These are phyloP conservation scores for Hymenoscyphus repandus DNA, from an alignment of 2,329 filamentous ascomycete species.

Conservation along the genomic window DNA sequence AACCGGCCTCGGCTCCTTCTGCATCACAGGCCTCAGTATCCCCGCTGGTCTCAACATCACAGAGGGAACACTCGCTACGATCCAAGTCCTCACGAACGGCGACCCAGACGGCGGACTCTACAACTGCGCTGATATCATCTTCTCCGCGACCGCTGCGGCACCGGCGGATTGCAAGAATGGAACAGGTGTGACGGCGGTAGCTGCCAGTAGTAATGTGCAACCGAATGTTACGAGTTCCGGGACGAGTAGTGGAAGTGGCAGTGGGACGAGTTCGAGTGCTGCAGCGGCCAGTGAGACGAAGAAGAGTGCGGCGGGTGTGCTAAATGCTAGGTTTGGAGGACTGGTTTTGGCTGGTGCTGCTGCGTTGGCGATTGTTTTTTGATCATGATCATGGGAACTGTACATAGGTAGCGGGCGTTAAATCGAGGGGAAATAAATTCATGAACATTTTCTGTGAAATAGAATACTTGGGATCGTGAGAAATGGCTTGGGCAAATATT, in stretches of 20 bases:
- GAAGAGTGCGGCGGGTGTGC: neutral
- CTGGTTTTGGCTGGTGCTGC: slow-evolving; percentile 6
- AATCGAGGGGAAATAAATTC: too few relatives aligned
- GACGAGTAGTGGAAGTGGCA: neutral
- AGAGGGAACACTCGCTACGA: slow-evolving; percentile 59
- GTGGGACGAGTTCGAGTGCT: slow-evolving; percentile 1
- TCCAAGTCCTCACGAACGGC: slow-evolving; percentile 66
- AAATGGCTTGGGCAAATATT: too few relatives aligned
- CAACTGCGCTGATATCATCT: slow-evolving; percentile 71
- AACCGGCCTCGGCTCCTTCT: slow-evolving; percentile 51
- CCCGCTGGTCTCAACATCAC: slow-evolving; percentile 41
- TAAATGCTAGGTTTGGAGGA: neutral
- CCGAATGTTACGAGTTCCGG: slow-evolving; percentile 13
- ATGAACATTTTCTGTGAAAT: too few relatives aligned
- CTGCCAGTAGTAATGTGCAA: slow-evolving; percentile 1
- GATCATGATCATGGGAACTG: neutral
- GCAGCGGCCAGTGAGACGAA: neutral
- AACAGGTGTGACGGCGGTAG: slow-evolving; percentile 42
- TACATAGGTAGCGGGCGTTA: too few relatives aligned
- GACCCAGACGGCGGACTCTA: slow-evolving; percentile 58
- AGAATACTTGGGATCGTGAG: too few relatives aligned
- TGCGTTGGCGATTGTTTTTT: slow-evolving; percentile 8
- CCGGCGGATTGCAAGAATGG: slow-evolving; percentile 53
- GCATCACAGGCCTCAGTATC: slow-evolving; percentile 54
- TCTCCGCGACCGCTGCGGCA: slow-evolving; percentile 46